Evolutionary conservation across 768 basidiomycete species (phyloP).

Genomic region (Hygrocybe coccinea): DNA sequence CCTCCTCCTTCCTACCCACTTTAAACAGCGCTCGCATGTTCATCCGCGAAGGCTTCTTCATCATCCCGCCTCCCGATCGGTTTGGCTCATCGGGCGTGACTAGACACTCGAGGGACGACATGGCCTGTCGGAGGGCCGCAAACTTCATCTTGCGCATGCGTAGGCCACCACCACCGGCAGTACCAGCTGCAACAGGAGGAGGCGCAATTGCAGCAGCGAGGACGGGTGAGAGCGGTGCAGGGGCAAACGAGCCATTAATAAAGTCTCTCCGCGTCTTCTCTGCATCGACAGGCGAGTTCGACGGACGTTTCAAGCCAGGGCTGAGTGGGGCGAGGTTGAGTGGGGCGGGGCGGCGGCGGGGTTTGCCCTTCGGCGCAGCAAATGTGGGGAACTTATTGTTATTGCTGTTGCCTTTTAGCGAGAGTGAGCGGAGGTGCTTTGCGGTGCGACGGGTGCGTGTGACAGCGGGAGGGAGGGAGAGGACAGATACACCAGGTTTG

Average conservation of each 20-base stretch:
- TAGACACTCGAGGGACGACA: neutral
- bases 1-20: neutral
- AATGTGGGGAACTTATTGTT: neutral
- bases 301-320: neutral
- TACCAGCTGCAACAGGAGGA: neutral
- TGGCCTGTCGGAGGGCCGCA: constrained; percentile 37
- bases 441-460: neutral
- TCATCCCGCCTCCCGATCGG: neutral
- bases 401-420: neutral
- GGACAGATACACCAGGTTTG: constrained; percentile 28
- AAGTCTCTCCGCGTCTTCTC: constrained; percentile 25
- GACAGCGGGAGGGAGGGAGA: constrained; percentile 11
- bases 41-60: neutral
- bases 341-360: constrained; percentile 40
- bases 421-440: constrained; percentile 6
- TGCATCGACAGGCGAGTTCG: constrained; percentile 10
- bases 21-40: constrained; percentile 1
- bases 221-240: constrained; percentile 11
- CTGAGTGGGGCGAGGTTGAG: constrained; percentile 28
- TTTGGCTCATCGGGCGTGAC: too few relatives aligned
- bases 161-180: constrained; percentile 44
- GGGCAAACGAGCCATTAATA: constrained; percentile 31
- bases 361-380: constrained; percentile 21
- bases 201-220: constrained; percentile 14
- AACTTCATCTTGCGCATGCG: constrained; percentile 64